Conservation (phyloP, 257 asterid species). For the Agastache rugosa region DNA sequence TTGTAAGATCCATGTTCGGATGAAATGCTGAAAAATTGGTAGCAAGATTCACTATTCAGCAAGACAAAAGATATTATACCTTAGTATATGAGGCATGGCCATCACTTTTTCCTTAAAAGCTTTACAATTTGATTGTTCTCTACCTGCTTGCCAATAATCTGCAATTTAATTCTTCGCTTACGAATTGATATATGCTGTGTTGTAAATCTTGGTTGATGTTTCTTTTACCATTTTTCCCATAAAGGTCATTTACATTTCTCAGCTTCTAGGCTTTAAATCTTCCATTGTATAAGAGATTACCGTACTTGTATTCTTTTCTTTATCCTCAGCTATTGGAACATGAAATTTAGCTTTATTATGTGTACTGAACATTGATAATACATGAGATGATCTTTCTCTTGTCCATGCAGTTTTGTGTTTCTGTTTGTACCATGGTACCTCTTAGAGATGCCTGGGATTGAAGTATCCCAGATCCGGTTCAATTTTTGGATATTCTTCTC, state of each 20-base stretch:
- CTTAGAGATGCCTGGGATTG: slow-evolving; percentile 95
- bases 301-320: neutral
- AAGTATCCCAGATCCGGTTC: slow-evolving; percentile 82
- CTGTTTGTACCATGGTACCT: slow-evolving; percentile 97
- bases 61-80: slow-evolving; percentile 16
- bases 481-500: slow-evolving; percentile 97
- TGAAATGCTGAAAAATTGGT: slow-evolving; percentile 7
- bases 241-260: neutral
- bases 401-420: slow-evolving; percentile 80
- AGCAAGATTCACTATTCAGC: neutral
- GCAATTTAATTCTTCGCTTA: slow-evolving; percentile 8
- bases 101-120: neutral
- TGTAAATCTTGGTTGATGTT: neutral
- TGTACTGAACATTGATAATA: slow-evolving; percentile 12
- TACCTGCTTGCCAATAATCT: neutral
- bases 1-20: neutral
- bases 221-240: neutral
- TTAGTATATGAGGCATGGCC: slow-evolving; percentile 3
- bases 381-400: slow-evolving; percentile 19
- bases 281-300: neutral
- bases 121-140: slow-evolving; percentile 2
- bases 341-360: slow-evolving; percentile 26
- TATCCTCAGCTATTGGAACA: slow-evolving; percentile 15
- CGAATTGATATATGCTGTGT: slow-evolving; percentile 4
- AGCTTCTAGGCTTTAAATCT: neutral